These are phyloP conservation scores for Tolypocladium guangdongense DNA, from an alignment of 2,329 filamentous ascomycete species.

Conservation along the genomic window DNA sequence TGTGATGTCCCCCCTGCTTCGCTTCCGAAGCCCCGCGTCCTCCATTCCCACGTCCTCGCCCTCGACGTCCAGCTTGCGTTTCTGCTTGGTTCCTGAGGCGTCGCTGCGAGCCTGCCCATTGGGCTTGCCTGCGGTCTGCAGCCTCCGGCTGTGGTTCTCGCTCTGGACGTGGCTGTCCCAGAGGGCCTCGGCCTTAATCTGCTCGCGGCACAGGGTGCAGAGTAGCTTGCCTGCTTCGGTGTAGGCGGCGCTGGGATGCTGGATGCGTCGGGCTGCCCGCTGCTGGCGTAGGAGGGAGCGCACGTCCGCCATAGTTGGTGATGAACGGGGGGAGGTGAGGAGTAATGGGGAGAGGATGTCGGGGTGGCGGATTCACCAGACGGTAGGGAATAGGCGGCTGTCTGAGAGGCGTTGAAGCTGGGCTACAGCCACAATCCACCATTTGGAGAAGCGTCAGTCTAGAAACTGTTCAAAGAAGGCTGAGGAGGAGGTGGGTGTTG, in stretches of 20 bases:
- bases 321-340: background rate
- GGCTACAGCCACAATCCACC: background rate
- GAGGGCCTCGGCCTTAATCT: constrained; percentile 52
- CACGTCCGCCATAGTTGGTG: constrained; percentile 58
- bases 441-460: background rate
- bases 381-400: background rate
- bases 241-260: constrained; percentile 59
- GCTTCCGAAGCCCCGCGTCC: constrained; percentile 30
- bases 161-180: constrained; percentile 54
- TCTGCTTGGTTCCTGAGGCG: constrained; percentile 8
- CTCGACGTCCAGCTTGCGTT: constrained; percentile 22
- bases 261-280: constrained; percentile 61
- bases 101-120: constrained; percentile 5
- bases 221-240: constrained; percentile 55
- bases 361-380: background rate
- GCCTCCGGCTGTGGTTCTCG: constrained; percentile 25
- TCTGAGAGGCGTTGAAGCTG: background rate
- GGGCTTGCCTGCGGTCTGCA: constrained; percentile 10
- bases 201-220: constrained; percentile 55
- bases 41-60: constrained; percentile 24
- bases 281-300: constrained; percentile 71
- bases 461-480: background rate
- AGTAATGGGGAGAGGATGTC: background rate
- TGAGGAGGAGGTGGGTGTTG: background rate
- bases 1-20: constrained; percentile 28